phyloP scores from a whole-genome alignment of 805 yeast genomes.

The Barnettozyma botsteinii region DNA sequence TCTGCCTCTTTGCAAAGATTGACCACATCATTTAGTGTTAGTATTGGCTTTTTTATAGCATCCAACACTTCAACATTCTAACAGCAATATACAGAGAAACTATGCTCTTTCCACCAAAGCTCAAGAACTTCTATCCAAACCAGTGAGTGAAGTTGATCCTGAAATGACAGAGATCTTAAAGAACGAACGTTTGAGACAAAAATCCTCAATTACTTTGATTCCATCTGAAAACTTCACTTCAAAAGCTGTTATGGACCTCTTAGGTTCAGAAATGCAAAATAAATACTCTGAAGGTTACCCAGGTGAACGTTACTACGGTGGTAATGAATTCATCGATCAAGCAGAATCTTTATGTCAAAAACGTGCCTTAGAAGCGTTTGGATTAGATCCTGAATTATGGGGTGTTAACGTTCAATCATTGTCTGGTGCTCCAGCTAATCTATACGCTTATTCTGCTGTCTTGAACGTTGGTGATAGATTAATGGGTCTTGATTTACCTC shows the following conservation, averaged over 20 bases:
- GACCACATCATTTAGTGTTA: slow-evolving; percentile 1
- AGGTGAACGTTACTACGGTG: slow-evolving; percentile 98
- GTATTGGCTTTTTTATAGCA: too few species aligned
- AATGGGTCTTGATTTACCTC: slow-evolving; percentile 98
- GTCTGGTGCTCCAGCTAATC: slow-evolving; percentile 96
- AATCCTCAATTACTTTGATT: slow-evolving; percentile 86
- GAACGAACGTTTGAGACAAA: slow-evolving; percentile 87
- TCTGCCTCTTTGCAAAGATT: slow-evolving; percentile 4
- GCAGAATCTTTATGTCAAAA: slow-evolving; percentile 89
- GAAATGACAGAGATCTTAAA: slow-evolving; percentile 67
- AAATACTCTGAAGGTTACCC: slow-evolving; percentile 99
- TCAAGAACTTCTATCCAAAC: slow-evolving; percentile 10
- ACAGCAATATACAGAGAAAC: slow-evolving; percentile 3
- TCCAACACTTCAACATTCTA: not conserved
- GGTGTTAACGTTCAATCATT: slow-evolving; percentile 97
- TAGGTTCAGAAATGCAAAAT: slow-evolving; percentile 97
- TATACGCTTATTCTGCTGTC: slow-evolving; percentile 92
- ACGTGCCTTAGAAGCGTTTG: slow-evolving; percentile 89
- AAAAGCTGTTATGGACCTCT: slow-evolving; percentile 89
- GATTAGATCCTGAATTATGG: slow-evolving; percentile 77
- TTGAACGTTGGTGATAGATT: slow-evolving; percentile 94
- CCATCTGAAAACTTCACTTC: slow-evolving; percentile 98
- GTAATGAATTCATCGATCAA: slow-evolving; percentile 94
- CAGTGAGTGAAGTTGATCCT: slow-evolving; percentile 56
- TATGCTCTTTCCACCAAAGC: slow-evolving; percentile 11